Percentiles rank a stretch among this genome's conserved stretches.
phyloP scores from a whole-genome alignment of 257 asterid species.

The Forsythia viridissima region DNA sequence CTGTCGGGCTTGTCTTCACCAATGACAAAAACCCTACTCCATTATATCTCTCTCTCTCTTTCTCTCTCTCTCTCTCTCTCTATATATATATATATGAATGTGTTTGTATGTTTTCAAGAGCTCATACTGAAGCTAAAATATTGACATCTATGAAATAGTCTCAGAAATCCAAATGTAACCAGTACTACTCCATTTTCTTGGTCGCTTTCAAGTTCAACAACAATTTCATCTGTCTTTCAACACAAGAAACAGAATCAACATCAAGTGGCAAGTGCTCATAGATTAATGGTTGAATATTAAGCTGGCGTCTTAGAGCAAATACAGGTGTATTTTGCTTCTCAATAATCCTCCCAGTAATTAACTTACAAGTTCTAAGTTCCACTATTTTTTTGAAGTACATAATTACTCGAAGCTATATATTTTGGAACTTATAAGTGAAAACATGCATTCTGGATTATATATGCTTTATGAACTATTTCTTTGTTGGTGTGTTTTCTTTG shows the following conservation, averaged over 20 bases:
- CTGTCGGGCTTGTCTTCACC: slow-evolving; percentile 19
- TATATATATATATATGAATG: not conserved
- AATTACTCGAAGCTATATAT: not conserved
- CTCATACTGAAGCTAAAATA: not conserved
- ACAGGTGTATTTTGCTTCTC: not conserved
- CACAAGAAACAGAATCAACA: not conserved
- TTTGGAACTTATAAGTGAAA: not conserved
- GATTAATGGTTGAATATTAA: not conserved
- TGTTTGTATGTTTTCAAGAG: not conserved
- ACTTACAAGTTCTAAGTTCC: not conserved
- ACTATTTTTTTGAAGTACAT: not conserved
- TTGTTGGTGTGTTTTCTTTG: too few species aligned
- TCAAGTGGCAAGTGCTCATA: not conserved
- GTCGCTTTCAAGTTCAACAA: not conserved
- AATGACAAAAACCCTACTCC: not conserved
- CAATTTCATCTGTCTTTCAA: not conserved
- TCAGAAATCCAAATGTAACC: not conserved
- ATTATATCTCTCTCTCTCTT: not conserved
- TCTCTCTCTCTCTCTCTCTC: not conserved
- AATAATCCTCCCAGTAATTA: not conserved
- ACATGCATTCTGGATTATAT: not conserved
- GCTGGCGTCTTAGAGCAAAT: not conserved
- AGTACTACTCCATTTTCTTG: not conserved
- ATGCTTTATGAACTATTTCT: not conserved
- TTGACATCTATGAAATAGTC: not conserved